Conservation (phyloP, 805 yeast genomes). For the Vanderwaltozyma verrucispora region DNA sequence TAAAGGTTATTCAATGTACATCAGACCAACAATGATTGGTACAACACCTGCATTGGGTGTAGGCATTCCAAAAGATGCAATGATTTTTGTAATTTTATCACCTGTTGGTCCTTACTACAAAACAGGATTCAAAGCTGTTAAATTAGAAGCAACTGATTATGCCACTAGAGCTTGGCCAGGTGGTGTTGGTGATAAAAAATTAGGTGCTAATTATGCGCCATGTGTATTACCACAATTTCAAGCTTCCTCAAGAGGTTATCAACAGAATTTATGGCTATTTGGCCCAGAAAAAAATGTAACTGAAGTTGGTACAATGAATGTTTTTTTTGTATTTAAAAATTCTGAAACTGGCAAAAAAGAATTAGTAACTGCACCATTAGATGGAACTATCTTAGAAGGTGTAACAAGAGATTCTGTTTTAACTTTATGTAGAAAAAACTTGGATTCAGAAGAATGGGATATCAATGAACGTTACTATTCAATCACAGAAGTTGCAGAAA, state of each 20-base stretch:
- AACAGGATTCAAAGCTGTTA: slow-evolving; percentile 93
- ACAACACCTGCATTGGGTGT: slow-evolving; percentile 87
- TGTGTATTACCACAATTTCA: slow-evolving; percentile 82
- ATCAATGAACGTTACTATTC: slow-evolving; percentile 76
- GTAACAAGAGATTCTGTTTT: slow-evolving; percentile 89
- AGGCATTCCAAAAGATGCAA: slow-evolving; percentile 67
- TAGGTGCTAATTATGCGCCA: slow-evolving; percentile 98
- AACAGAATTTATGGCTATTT: slow-evolving; percentile 93
- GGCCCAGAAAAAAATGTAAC: slow-evolving; percentile 83
- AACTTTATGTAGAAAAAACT: slow-evolving; percentile 62
- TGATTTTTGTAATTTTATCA: slow-evolving; percentile 77
- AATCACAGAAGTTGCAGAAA: slow-evolving; percentile 69
- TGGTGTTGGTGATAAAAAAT: slow-evolving; percentile 91
- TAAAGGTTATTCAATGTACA: slow-evolving; percentile 81
- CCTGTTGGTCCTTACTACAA: slow-evolving; percentile 96
- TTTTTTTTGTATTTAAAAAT: slow-evolving; percentile 74
- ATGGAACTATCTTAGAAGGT: slow-evolving; percentile 95
- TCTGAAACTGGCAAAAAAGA: slow-evolving; percentile 75
- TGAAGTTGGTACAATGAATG: slow-evolving; percentile 98
- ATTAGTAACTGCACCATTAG: slow-evolving; percentile 91
- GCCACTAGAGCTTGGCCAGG: slow-evolving; percentile 99
- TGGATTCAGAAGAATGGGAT: slow-evolving; percentile 70
- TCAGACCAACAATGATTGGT: slow-evolving; percentile 94
- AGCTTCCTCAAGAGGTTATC: slow-evolving; percentile 87
- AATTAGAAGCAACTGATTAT: slow-evolving; percentile 87